These are phyloP conservation scores for Monilinia fructicola DNA, from an alignment of 2,329 filamentous ascomycete species.

Conservation along the genomic window DNA sequence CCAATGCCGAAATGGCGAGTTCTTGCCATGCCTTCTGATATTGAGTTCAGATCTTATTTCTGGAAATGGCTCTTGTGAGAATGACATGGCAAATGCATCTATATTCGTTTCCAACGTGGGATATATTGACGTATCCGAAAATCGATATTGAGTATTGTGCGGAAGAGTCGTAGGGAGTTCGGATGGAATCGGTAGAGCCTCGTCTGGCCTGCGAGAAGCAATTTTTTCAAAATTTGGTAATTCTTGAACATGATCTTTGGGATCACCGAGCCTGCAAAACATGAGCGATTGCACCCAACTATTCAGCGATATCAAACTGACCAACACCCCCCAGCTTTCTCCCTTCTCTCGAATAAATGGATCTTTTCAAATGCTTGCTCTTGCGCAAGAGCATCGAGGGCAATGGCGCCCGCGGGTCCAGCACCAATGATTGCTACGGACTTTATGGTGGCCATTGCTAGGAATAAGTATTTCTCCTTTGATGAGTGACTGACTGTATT, in stretches of 20 bases:
- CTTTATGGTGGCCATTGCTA: conserved; percentile 35
- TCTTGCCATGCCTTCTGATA: conserved; percentile 51
- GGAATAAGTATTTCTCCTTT: not conserved
- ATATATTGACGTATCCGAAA: conserved; percentile 59
- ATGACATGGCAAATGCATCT: conserved; percentile 58
- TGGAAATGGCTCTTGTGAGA: conserved; percentile 56
- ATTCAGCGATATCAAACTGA: conserved; percentile 40
- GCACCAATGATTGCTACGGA: conserved; percentile 60
- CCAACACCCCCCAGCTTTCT: conserved; percentile 61
- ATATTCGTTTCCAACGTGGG: conserved; percentile 67
- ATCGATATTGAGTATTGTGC: conserved; percentile 48
- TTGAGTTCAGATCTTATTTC: conserved; percentile 44
- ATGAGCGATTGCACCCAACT: not conserved
- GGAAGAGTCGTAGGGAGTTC: conserved; percentile 49
- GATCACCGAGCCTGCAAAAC: conserved; percentile 44
- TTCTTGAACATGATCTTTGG: conserved; percentile 42
- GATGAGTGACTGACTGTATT: not conserved
- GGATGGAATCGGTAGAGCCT: conserved; percentile 48
- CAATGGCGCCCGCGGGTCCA: conserved; percentile 59
- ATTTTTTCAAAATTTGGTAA: conserved; percentile 49
- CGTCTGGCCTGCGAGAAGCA: conserved; percentile 51
- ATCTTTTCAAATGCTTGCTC: conserved; percentile 59
- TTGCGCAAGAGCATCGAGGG: conserved; percentile 58
- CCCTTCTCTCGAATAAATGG: conserved; percentile 61
- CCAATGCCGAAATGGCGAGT: conserved; percentile 63